Percentiles rank a stretch among this genome's conserved stretches.
Conservation (phyloP, 2,329 filamentous ascomycete genomes). For the Neoarthrinium moseri region DNA sequence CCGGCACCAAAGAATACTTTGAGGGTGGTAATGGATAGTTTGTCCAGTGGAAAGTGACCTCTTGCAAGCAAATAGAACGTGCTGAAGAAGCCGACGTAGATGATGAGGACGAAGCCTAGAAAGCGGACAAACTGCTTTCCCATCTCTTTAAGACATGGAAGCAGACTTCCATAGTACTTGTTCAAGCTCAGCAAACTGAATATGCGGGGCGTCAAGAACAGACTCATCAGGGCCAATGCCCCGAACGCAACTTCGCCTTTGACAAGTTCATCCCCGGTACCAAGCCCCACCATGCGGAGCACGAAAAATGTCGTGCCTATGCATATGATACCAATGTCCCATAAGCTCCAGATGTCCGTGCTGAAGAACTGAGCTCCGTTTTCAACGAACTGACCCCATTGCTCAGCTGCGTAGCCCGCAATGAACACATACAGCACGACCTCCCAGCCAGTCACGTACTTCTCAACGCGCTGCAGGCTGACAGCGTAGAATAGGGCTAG, state of each 20-base stretch:
- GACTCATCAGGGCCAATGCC: not conserved
- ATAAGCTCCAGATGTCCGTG: constrained; percentile 3
- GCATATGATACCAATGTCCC: not conserved
- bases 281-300: constrained; percentile 1
- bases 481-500: not conserved
- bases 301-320: constrained; percentile 1
- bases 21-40: not conserved
- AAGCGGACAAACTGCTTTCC: constrained; percentile 1
- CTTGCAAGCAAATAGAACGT: not conserved
- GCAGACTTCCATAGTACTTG: constrained; percentile 1
- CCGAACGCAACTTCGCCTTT: not conserved
- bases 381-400: not conserved
- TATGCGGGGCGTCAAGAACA: not conserved
- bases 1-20: constrained; percentile 2
- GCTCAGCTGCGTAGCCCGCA: not conserved
- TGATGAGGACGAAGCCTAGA: not conserved
- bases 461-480: not conserved
- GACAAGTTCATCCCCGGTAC: not conserved
- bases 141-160: constrained; percentile 1
- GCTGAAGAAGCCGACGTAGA: constrained; percentile 1
- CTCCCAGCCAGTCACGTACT: not conserved
- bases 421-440: not conserved
- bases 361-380: not conserved
- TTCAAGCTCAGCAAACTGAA: not conserved
- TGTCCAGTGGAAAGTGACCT: not conserved